Conservation (phyloP, 2,329 filamentous ascomycete species). For the Neonectria hederae region DNA sequence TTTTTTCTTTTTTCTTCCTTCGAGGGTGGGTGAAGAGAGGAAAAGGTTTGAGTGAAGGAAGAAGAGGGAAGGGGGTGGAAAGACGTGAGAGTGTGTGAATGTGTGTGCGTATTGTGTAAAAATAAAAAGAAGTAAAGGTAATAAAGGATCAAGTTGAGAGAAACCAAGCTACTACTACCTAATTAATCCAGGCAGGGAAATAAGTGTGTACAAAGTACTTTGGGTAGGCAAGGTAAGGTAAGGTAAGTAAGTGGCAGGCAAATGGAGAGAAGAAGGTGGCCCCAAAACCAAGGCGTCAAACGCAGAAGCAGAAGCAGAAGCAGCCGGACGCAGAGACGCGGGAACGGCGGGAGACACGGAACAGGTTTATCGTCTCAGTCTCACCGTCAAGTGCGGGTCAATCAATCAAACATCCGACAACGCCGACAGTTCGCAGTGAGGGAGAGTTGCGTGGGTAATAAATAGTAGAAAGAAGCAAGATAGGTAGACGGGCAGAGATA, state of each 20-base stretch:
- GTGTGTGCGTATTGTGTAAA: neutral
- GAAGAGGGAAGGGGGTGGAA: neutral
- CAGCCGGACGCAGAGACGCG: neutral
- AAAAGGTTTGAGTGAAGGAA: neutral
- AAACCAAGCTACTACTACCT: neutral
- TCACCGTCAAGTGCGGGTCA: neutral
- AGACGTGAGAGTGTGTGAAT: neutral
- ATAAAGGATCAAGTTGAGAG: neutral
- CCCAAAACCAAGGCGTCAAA: slow-evolving; percentile 7
- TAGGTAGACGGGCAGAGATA: neutral
- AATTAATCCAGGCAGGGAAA: neutral
- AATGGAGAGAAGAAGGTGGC: slow-evolving; percentile 7
- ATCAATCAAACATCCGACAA: neutral
- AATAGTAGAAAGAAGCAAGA: neutral
- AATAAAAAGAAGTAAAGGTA: neutral
- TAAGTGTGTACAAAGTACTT: neutral
- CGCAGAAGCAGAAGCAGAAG: neutral
- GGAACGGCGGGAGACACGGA: neutral
- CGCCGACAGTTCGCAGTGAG: neutral
- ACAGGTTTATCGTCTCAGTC: neutral
- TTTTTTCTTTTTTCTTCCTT: neutral
- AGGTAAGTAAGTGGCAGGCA: neutral
- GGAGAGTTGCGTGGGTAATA: neutral
- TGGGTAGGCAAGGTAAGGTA: slow-evolving; percentile 3
- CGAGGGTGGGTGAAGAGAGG: neutral